Evolutionary conservation across 2,329 filamentous ascomycete species (phyloP), one percentile per base, ranked within the genome.

Genomic region (Dothistroma pini): DNA sequence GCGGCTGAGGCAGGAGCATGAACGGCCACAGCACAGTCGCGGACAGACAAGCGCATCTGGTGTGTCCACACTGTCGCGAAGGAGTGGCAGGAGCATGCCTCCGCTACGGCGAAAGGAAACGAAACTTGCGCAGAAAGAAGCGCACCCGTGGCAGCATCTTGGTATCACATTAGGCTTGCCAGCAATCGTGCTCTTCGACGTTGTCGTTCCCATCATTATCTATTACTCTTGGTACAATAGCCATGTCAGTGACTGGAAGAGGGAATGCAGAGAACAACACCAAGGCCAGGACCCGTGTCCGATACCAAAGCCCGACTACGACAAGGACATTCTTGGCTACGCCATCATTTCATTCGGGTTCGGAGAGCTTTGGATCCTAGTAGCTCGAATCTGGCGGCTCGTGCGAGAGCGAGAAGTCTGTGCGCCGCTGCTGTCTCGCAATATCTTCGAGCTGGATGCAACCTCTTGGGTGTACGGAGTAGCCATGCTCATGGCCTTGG

Each of bases 401-500:
- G 68, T 68, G 38, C 62, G 68, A 32, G 65, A 68, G 38, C 69
- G 55, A 29, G 71, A 73, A 7, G 63, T 68, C 35, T 72, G 70
- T 56, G 71, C 71, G 25, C 71, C 71, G 19, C 60, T 73, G 11
- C 63, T 73, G 1, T 71, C 68, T 5, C 59, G 70, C 14, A 68
- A 57, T 53, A 60, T 63, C 50, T 72, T 69, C 69, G 71, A 73
- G 53, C 61, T 73, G n/a, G 71, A 73, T 49, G 71, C 71, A 11
- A 73, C 71, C 9, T 68, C 66, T 16, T 73, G 70, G 70, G 71
- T 73, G 7, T 73, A 73, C 52, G 67, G 67, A 8, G 67, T 70
- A 4, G 66, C 70, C 9, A 67, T 73, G 61, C 55, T 72, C 48
- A 61, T 71, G 53, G 70, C 70, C 7, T 54, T 73, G 16, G 69